Conservation (phyloP, 1,139 yeast species). For the Scheffersomyces quercinus region DNA sequence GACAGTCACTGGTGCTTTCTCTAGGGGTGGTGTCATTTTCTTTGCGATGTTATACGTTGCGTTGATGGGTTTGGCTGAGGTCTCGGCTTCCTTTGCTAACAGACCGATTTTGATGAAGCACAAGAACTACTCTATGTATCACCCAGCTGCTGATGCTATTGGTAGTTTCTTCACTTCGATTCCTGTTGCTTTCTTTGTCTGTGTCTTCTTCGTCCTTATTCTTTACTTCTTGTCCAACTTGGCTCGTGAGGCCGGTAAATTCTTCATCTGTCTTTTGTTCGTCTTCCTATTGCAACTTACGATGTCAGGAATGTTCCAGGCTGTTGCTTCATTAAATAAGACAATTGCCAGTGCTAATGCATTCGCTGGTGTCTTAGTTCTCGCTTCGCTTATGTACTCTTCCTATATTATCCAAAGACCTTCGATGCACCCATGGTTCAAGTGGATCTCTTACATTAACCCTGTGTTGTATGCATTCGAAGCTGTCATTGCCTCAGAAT, state of each 20-base stretch:
- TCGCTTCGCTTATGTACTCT: conserved; percentile 52
- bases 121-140: conserved; percentile 54
- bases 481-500: conserved; percentile 54
- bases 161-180: conserved; percentile 46
- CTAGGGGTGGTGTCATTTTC: conserved; percentile 60
- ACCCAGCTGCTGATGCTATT: conserved; percentile 60
- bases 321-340: conserved; percentile 49
- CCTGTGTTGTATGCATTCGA: conserved; percentile 61
- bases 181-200: conserved; percentile 49
- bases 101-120: conserved; percentile 60
- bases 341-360: conserved; percentile 53
- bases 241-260: conserved; percentile 53
- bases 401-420: conserved; percentile 59
- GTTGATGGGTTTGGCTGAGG: conserved; percentile 56
- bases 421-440: conserved; percentile 65
- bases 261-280: conserved; percentile 52
- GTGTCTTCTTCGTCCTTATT: conserved; percentile 44
- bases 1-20: conserved; percentile 48
- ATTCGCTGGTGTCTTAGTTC: conserved; percentile 48
- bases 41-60: conserved; percentile 52
- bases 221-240: conserved; percentile 54
- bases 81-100: conserved; percentile 47
- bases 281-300: conserved; percentile 26
- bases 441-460: conserved; percentile 60
- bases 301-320: conserved; percentile 48